Evolutionary conservation across 1,284 basidiomycete genomes (phyloP), one percentile per base, ranked within the genome.

Genomic region (Apiotrichum sp.): DNA sequence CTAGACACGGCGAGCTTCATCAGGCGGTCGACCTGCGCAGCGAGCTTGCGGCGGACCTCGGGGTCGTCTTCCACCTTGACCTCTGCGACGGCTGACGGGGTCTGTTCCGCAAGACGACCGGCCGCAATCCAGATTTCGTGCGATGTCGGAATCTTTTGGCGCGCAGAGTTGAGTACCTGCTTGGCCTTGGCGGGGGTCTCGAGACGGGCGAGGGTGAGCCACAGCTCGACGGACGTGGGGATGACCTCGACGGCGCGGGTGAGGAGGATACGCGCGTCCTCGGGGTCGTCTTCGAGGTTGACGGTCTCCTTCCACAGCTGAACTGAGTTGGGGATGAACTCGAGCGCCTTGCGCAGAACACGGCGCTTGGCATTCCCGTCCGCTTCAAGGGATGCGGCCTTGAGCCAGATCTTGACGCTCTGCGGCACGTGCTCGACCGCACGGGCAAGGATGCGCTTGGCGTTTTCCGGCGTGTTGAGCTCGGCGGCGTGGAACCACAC

Each of bases 121-220:
- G 93, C 95, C 4, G 95, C 93, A 63, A 98, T 96, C 93, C 95
- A 98, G 59, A 98, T 97, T 70, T 98, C 95, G 77, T 98, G 93
- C 39, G 86, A 89, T 0, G 95, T 98, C 0, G 93, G 95, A 33
- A 98, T 86, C 6, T 88, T 86, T 71, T 90, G 90, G 50, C 93
- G 86, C 1, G 95, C 96, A 73, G 90, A 91, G 81, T 98, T 98
- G 60, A 98, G 83, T 0, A 98, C 93, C 14, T 87, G 85, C 70
- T 91, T 90, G 0, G 95, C 96, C 42, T 86, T 85, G 14, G 89
- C 86, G 0, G 92, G 92, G 0, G 85, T 87, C 72, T 97, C 93
- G 6, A 98, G 82, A 7, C 93, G 87, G 0, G 96, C 95, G 4
- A 98, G 86, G 0, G 93, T 93, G 31, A 98, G 84, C 95, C 96